Evolutionary conservation across 805 yeast species (phyloP).

Genomic region (Ogataea pilisensis): DNA sequence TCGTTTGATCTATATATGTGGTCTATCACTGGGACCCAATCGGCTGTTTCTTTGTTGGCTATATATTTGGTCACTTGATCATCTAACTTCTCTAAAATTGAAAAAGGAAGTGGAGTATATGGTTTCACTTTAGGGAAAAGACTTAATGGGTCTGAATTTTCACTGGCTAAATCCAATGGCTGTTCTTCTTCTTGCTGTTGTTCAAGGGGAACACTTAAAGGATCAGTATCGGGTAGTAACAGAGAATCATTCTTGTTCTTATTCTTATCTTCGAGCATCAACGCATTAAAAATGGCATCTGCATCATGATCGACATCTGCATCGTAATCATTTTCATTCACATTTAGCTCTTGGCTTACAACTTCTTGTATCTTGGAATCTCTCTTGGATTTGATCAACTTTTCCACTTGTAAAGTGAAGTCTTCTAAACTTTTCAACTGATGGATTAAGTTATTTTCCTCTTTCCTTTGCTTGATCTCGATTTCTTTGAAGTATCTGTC

Average conservation of each 20-base stretch:
- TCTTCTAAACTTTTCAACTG: slow-evolving; percentile 27
- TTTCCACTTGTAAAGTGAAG: slow-evolving; percentile 28
- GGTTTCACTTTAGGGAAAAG: slow-evolving; percentile 27
- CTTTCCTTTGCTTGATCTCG: slow-evolving; percentile 24
- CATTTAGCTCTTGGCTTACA: slow-evolving; percentile 18
- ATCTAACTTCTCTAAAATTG: slow-evolving; percentile 32
- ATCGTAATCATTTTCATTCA: slow-evolving; percentile 14
- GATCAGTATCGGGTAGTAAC: neutral
- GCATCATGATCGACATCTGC: slow-evolving; percentile 23
- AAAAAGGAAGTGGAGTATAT: slow-evolving; percentile 32
- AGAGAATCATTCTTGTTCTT: neutral
- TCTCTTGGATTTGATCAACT: slow-evolving; percentile 17
- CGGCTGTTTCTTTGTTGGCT: slow-evolving; percentile 35
- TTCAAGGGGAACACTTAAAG: neutral
- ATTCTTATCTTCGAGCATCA: slow-evolving; percentile 19
- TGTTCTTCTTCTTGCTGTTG: neutral
- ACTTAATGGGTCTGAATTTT: too few relatives aligned
- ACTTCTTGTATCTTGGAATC: slow-evolving; percentile 14
- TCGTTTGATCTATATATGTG: slow-evolving; percentile 27
- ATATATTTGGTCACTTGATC: slow-evolving; percentile 39
- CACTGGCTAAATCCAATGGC: too few relatives aligned
- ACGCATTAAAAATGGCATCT: slow-evolving; percentile 24
- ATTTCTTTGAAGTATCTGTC: neutral
- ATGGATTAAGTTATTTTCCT: slow-evolving; percentile 23
- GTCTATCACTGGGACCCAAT: slow-evolving; percentile 46